Percentiles rank a stretch among this genome's conserved stretches.
Conservation (phyloP, 768 basidiomycete species). For the Serendipita indica region DNA sequence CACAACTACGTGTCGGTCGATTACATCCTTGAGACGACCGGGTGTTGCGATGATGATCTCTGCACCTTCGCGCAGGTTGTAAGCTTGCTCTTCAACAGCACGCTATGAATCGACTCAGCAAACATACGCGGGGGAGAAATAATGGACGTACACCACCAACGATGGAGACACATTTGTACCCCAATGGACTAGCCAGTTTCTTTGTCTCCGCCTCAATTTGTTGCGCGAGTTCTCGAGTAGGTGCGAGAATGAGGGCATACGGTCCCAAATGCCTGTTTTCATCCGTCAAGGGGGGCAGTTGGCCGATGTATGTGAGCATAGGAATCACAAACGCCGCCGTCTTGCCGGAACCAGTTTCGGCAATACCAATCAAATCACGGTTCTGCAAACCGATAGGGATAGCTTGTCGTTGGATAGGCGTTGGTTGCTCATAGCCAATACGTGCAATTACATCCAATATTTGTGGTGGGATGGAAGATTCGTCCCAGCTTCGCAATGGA, state of each 20-base stretch:
- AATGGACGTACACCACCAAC: conserved; percentile 72
- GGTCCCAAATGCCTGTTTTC: conserved; percentile 91
- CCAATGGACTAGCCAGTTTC: conserved; percentile 82
- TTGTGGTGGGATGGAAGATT: conserved; percentile 63
- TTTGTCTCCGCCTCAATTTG: conserved; percentile 89
- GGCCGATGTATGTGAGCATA: conserved; percentile 88
- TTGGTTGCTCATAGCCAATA: conserved; percentile 95
- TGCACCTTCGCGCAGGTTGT: conserved; percentile 92
- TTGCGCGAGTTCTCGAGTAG: conserved; percentile 96
- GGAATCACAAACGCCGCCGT: conserved; percentile 98
- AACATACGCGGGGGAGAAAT: conserved; percentile 10
- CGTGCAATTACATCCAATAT: conserved; percentile 75
- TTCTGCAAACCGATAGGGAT: conserved; percentile 98
- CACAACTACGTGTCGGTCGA: conserved; percentile 90
- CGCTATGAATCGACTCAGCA: conserved; percentile 31
- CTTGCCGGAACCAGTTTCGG: conserved; percentile 98
- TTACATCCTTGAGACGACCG: conserved; percentile 93
- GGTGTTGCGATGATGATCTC: conserved; percentile 99
- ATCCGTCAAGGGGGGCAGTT: conserved; percentile 72
- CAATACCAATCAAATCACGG: conserved; percentile 94
- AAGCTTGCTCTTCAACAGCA: conserved; percentile 94
- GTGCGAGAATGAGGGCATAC: conserved; percentile 82
- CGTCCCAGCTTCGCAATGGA: conserved; percentile 82
- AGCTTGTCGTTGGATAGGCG: conserved; percentile 92
- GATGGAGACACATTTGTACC: conserved; percentile 91